These are phyloP conservation scores for Ilex paraguariensis DNA, from an alignment of 305 asterid genomes.

Conservation along the genomic window DNA sequence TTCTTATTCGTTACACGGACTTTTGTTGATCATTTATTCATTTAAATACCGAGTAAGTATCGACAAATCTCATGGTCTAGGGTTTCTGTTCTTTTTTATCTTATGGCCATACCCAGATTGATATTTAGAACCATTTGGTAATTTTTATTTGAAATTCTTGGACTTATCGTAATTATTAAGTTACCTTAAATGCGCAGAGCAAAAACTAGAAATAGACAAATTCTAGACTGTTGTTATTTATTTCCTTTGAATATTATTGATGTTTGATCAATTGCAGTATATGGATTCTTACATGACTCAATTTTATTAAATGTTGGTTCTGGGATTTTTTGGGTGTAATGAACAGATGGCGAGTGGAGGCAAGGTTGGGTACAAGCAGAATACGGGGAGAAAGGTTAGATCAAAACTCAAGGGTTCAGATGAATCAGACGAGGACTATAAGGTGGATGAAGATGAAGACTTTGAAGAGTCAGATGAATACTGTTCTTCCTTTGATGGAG, in stretches of 20 bases:
- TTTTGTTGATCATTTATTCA: too few relatives aligned
- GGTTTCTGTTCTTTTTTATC: too few relatives aligned
- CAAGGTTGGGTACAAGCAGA: conserved; percentile 38
- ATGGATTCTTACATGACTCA: conserved; percentile 3
- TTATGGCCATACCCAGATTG: too few relatives aligned
- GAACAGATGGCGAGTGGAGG: conserved; percentile 66
- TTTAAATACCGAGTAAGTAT: too few relatives aligned
- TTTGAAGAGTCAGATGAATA: conserved; percentile 61
- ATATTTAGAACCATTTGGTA: too few relatives aligned
- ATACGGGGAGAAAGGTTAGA: conserved; percentile 40
- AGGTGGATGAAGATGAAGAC: conserved; percentile 64
- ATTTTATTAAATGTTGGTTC: conserved; percentile 1
- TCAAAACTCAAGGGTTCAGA: conserved; percentile 44
- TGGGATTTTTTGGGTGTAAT: conserved; percentile 15
- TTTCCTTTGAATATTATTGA: conserved; percentile 4
- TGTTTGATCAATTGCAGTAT: background rate
- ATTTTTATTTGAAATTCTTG: too few relatives aligned
- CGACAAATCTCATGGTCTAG: too few relatives aligned
- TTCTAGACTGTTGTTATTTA: conserved; percentile 6
- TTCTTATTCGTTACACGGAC: too few relatives aligned
- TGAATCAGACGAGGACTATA: conserved; percentile 90
- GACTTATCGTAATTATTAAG: too few relatives aligned
- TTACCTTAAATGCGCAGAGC: background rate
- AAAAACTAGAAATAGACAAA: conserved; percentile 12
- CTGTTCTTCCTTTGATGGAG: conserved; percentile 63